Evolutionary conservation across 169 alveolate species (phyloP), one percentile per base, ranked within the genome.

Genomic region (Theileria sp.): DNA sequence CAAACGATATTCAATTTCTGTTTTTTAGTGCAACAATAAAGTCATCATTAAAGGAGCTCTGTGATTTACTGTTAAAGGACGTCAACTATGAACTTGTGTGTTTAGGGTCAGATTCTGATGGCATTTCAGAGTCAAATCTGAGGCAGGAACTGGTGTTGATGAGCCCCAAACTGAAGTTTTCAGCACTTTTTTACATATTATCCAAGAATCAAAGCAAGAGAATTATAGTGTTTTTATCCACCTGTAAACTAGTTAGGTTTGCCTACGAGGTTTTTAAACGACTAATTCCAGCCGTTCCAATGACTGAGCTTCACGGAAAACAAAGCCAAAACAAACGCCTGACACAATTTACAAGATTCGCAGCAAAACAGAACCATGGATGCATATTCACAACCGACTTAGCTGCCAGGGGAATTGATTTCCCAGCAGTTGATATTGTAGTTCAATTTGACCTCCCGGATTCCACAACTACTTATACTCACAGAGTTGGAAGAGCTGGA

Each of bases 401-500:
- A 17, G 99, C 99, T 5, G 93, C 99, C 19, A 92, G 99, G 77
- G 99, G 99, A 10, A 88, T 98, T 21, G 99, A 98, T 92, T 97
- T 97, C 90, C 99, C 99, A 5, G 80, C 89, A 25, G 98, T 97
- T 12, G 98, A 96, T 80, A 95, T 98, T 95, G 99, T 98, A 9
- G 91, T 98, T 44, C 97, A 97, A 89, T 91, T 95, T 26, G 99
- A 97, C 81, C 94, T 97, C 30, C 99, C 99, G 0, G 98, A 95
- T 67, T 96, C 97, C 77, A 91, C 94, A 0, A 93, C 93, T 32
- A 96, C 97, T 28, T 98, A 98, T 86, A 93, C 97, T 30, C 99
- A 97, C 86, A 91, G 99, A 87, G 98, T 97, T 25, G 99, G 99
- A 38, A 94, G 99, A 81, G 95, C 99, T 67, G 99, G 99, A 9